A percentile compares a stretch with the other conserved stretches of the same genome.
Conservation (phyloP, 345 rosid genomes). For the Zanthoxylum bungeanum region DNA sequence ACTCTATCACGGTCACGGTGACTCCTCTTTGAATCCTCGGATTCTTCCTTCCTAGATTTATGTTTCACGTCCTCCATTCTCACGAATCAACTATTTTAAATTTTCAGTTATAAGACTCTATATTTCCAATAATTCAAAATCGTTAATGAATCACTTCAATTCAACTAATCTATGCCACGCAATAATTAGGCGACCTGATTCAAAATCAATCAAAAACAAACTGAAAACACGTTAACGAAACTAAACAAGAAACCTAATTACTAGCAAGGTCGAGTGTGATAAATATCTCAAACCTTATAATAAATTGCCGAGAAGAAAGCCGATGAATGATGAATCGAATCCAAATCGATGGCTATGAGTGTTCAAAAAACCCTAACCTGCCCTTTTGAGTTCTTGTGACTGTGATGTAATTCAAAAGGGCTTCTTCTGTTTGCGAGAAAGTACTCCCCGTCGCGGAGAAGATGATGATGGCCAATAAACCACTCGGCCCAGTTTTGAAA, state of each 20-base stretch:
- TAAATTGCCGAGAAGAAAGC: neutral
- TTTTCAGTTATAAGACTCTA: no score
- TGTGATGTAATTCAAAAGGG: neutral
- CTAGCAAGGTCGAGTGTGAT: neutral
- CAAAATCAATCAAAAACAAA: neutral
- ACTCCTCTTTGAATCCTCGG: constrained; percentile 48
- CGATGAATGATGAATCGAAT: neutral
- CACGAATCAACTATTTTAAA: neutral
- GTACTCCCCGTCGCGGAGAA: neutral
- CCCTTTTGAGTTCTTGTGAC: no score
- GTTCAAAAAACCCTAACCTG: constrained; percentile 5
- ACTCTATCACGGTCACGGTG: constrained; percentile 47
- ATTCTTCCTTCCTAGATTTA: constrained; percentile 46
- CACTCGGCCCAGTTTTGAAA: neutral
- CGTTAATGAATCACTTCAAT: neutral
- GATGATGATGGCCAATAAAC: no score
- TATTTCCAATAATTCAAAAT: neutral
- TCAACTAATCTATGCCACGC: neutral
- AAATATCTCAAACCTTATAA: neutral
- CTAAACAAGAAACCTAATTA: neutral
- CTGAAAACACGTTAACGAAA: neutral
- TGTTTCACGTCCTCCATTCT: constrained; percentile 42
- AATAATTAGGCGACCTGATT: neutral
- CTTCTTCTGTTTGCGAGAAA: no score
- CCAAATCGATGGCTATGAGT: neutral